Base-by-base conservation (phyloP, 2,329 filamentous ascomycete species). In the Pyrenophora teres region DNA sequence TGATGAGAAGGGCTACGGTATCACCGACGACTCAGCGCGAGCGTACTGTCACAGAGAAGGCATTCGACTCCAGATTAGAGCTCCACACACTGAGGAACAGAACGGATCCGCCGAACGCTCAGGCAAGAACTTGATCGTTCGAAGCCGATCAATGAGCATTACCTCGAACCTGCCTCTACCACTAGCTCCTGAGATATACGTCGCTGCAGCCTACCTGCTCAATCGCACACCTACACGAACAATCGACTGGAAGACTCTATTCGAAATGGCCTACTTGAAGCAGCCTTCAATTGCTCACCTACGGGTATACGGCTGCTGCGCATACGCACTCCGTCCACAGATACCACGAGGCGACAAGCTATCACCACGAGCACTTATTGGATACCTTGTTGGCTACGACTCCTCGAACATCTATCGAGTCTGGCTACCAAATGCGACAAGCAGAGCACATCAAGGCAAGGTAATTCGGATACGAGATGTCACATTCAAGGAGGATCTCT, bases 361-460 rank as follows among this genome's bases (percentile, higher is more conserved):
- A 13, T 16, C 18, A 50, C 42, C 48, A 12, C 30, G 53, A 31
- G 58, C 52, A 5, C 46, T 57, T 6, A 47, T 63, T 37, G 49
- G 58, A 3, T 54, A 64, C 15, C 46, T 64, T 2, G 53, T 63
- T 40, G 43, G 55, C 37, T 62, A 63, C 19, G 32, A 64, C 39
- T 41, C 46, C 1, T 54, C 44, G 2, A 63, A 64, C 38, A 60
- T 64, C 25, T 63, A 47, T 33, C 7, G 43, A 23, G 19, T 63
- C 23, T 60, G 15, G 52, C 23, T 46, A 37, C 43, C 16, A 23
- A 40, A 36, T 32, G 15, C 15, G 12, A 40, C 16, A 12, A 43
- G 40, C 21, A 43, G 31, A 43, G 40, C 19, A 13, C 10, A 43
- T 18, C 15, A 43, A 18, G 31, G 43, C 12, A 39, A 35, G 18